Conservation (phyloP, 345 rosid species). For the Eucalyptus sideroxylon region DNA sequence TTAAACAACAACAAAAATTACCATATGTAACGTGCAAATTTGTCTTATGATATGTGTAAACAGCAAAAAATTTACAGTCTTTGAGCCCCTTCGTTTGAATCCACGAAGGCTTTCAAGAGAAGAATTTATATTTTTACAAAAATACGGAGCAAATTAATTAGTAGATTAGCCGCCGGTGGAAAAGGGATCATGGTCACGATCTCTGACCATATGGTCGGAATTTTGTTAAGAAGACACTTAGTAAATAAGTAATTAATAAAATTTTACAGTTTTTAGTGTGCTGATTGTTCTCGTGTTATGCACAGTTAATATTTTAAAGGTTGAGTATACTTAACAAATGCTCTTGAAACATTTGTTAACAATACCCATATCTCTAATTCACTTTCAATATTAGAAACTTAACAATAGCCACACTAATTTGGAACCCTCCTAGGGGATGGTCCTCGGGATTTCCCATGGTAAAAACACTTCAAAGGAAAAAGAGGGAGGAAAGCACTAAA, state of each 20-base stretch:
- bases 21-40: background rate
- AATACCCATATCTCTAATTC: background rate
- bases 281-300: background rate
- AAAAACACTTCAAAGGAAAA: background rate
- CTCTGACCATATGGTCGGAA: rapidly evolving
- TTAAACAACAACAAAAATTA: background rate
- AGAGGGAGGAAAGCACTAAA: background rate
- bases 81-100: background rate
- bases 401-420: background rate
- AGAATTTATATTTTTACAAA: background rate
- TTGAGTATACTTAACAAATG: background rate
- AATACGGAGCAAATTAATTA: background rate
- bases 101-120: background rate
- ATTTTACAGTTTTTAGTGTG: background rate
- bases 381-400: background rate
- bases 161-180: background rate
- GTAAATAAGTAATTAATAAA: background rate
- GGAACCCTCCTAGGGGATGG: background rate
- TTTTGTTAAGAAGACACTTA: background rate
- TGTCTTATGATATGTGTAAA: background rate
- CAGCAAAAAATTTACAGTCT: background rate
- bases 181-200: background rate
- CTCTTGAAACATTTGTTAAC: background rate
- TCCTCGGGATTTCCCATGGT: background rate
- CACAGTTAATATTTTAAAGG: background rate